Percentiles rank a stretch among this genome's conserved stretches.
These are phyloP conservation scores for Eucalyptus pauciflora DNA, from an alignment of 345 rosid genomes.

Conservation along the genomic window DNA sequence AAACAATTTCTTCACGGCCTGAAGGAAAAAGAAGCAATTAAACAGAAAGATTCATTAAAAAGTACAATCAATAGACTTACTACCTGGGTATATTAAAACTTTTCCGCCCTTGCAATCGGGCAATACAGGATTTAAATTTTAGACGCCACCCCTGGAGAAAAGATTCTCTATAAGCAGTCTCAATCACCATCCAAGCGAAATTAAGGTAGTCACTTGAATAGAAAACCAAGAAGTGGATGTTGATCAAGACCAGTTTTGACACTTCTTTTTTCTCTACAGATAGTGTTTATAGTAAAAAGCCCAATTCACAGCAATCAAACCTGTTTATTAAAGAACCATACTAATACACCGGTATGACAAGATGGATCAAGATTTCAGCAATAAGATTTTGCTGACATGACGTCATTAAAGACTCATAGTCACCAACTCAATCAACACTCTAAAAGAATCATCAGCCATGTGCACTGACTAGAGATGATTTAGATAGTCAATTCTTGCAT, in stretches of 20 bases:
- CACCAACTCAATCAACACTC: not conserved
- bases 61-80: not conserved
- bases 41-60: not conserved
- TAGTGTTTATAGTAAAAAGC: not conserved
- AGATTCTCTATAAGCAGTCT: not conserved
- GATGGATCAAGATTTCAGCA: not conserved
- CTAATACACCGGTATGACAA: not conserved
- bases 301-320: not conserved
- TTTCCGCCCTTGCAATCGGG: not conserved
- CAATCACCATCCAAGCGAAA: not conserved
- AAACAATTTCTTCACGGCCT: constrained; percentile 63
- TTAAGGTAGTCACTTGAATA: not conserved
- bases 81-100: not conserved
- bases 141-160: not conserved
- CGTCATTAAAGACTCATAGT: not conserved
- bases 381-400: not conserved
- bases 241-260: not conserved
- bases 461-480: not conserved
- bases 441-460: not conserved
- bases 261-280: not conserved
- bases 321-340: not conserved
- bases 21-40: not conserved
- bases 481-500: not conserved
- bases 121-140: not conserved
- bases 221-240: not conserved